A percentile compares a stretch with the other conserved stretches of the same genome.
Evolutionary conservation across 805 yeast genomes (phyloP).

Genomic region (Millerozyma acaciae): DNA sequence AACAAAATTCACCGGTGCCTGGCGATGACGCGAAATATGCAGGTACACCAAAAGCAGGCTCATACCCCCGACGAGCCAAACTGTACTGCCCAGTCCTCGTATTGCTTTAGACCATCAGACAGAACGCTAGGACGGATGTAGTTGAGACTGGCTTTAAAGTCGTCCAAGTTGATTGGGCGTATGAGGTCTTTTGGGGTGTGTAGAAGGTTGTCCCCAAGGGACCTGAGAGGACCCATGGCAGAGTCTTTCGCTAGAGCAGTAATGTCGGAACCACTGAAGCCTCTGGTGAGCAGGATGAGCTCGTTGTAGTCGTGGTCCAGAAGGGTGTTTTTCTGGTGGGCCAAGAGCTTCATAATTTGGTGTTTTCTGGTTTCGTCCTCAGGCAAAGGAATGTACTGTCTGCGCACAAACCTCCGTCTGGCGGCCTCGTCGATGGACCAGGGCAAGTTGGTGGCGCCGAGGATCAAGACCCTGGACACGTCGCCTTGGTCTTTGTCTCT

Average conservation of each 20-base stretch:
- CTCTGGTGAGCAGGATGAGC: conserved; percentile 65
- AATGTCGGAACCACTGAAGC: conserved; percentile 87
- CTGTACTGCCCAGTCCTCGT: conserved; percentile 83
- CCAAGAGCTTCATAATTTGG: conserved; percentile 65
- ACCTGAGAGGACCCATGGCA: conserved; percentile 95
- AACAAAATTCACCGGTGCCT: not conserved
- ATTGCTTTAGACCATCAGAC: conserved; percentile 68
- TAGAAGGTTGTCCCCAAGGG: conserved; percentile 80
- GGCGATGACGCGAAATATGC: conserved; percentile 2
- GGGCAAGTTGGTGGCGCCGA: conserved; percentile 94
- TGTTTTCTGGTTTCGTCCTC: conserved; percentile 75
- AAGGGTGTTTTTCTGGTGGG: conserved; percentile 69
- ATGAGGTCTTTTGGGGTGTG: conserved; percentile 68
- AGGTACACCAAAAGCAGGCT: not conserved
- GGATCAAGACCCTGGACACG: conserved; percentile 66
- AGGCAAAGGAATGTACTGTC: conserved; percentile 93
- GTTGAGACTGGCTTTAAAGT: conserved; percentile 71
- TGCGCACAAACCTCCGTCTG: conserved; percentile 81
- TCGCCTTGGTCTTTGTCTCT: conserved; percentile 49
- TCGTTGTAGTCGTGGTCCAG: conserved; percentile 57
- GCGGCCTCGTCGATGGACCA: conserved; percentile 99
- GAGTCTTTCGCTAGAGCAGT: conserved; percentile 95
- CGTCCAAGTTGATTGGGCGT: conserved; percentile 67
- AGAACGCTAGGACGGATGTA: conserved; percentile 88
- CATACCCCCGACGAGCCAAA: conserved; percentile 88